Base-by-base conservation (phyloP, 371 early-diverging fungal genomes). In the Furculomyces boomerangus region DNA sequence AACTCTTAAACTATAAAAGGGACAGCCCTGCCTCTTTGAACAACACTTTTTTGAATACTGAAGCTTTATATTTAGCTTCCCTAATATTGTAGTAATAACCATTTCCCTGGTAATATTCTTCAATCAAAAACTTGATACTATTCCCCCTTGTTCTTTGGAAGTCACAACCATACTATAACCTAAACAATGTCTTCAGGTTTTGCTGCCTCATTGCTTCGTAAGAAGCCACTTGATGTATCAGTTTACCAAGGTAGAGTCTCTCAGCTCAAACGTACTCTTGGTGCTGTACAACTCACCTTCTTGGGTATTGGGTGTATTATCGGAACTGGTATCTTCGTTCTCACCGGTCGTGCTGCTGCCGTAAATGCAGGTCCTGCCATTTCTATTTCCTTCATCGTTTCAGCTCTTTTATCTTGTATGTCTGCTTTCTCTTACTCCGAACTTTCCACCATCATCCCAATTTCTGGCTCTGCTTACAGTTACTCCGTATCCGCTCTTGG, bases 401-500 rank as follows among this genome's bases (percentile, higher is more conserved):
- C 81, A 39, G 84, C 74, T 20, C 40, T 84, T 57, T 74, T 76
- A 49, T 67, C 80, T 32, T 72, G 66, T 18, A 72, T 80, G 54
- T 76, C 82, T 3, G 82, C 80, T 0, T 60, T 85, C 16, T 80
- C 78, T 47, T 86, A 84, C 55, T 73, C 81, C 30, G 86, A 86
- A 64, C 68, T 86, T 68, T 78, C 85, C 2, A 72, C 80, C 26
- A 77, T 78, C 76, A 78, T 85, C 31, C 86, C 86, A 5, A 74
- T 83, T 18, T 70, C 84, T 37, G 86, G 86, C 30, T 80, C 83
- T 0, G 77, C 84, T 20, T 86, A 84, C 57, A 79, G 83, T 0
- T 84, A 79, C 55, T 70, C 78, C 20, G 83, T 84, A 58, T 78
- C 81, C 2, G 79, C 83, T 7, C 71, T 84, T 63, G 86, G 86